Percentiles rank a stretch among this genome's conserved stretches.
phyloP scores from a whole-genome alignment of 2,329 filamentous ascomycete genomes.

The Hirsutella thompsonii region DNA sequence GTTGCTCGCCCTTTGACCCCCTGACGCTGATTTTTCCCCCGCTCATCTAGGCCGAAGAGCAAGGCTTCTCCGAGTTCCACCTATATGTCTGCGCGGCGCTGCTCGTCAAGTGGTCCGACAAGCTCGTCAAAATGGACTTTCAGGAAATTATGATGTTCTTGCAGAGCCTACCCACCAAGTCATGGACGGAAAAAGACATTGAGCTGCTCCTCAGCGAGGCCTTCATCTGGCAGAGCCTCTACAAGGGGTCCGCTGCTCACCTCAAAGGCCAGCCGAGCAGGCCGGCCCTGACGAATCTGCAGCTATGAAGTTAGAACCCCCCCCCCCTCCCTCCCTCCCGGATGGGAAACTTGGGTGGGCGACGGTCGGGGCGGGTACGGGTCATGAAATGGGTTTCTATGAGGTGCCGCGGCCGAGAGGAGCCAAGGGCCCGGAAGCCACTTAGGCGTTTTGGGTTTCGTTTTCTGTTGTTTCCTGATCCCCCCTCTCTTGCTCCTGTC shows the following conservation, averaged over 20 bases:
- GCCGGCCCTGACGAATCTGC: constrained; percentile 21
- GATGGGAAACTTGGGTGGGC: too few relatives aligned
- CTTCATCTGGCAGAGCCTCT: constrained; percentile 97
- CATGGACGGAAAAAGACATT: constrained; percentile 97
- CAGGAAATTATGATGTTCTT: constrained; percentile 99
- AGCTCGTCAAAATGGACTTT: constrained; percentile 94
- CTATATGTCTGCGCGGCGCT: constrained; percentile 97
- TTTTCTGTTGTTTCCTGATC: too few relatives aligned
- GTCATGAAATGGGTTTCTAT: too few relatives aligned
- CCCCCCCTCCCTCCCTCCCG: too few relatives aligned
- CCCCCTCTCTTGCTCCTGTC: too few relatives aligned
- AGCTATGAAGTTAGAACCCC: too few relatives aligned
- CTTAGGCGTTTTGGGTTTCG: too few relatives aligned
- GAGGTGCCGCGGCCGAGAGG: too few relatives aligned
- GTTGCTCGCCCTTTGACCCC: not conserved
- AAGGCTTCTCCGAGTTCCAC: constrained; percentile 96
- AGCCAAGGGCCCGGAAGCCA: too few relatives aligned
- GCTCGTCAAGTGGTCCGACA: constrained; percentile 94
- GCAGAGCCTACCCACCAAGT: constrained; percentile 80
- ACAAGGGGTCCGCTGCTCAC: constrained; percentile 88
- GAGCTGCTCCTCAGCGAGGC: constrained; percentile 91
- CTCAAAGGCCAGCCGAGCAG: constrained; percentile 42
- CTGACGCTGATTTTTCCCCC: not conserved
- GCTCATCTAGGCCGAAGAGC: constrained; percentile 69
- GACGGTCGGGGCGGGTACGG: too few relatives aligned